Evolutionary conservation across 345 rosid species (phyloP), one percentile per base, ranked within the genome.

Genomic region (Isatis tinctoria): DNA sequence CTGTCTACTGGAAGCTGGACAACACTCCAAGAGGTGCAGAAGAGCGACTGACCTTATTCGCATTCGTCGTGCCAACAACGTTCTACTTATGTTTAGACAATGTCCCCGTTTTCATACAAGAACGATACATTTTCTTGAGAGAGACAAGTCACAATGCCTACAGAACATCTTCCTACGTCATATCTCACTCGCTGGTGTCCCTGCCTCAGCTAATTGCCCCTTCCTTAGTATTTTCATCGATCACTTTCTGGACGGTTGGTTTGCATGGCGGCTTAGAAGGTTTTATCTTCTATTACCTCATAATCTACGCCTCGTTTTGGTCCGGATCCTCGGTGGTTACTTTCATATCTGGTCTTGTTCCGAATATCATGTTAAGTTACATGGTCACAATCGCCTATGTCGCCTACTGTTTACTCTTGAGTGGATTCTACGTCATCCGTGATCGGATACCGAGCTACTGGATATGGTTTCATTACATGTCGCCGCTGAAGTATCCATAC

Each of bases 81-180:
- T 78, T 83, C 39, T 86, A 72, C 58, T 72, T 72, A 2, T 81
- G 85, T 18, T 53, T 76, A 6, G 79, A 80, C 27, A 79, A 81
- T 10, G 66, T 83, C 66, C 87, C 89, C 0, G 79, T 67, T 6
- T 82, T 74, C 54, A 82, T 86, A 32, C 84, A 86, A 54, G 87
- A 86, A 57, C 78, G 93, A 10, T 87, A 85, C 78, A 87, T 92
- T 57, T 92, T 89, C 93, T 84, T 92, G 86, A 79, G 71, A 67
- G 86, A 86, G 72, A 76, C 87, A 37, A 65, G 82, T 26, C 69
- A 83, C 62, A 84, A 82, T 43, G 72, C 87, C 0, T 84, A 84
- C 35, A 81, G 72, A 22, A 74, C 60, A 57, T 84, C 85, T 14
- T 78, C 86, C 0, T 86, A 86, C 49, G 74, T 86, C 47, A 68